Base-by-base conservation (phyloP, 2,329 filamentous ascomycete species). In the Hymenoscyphus fraxineus region DNA sequence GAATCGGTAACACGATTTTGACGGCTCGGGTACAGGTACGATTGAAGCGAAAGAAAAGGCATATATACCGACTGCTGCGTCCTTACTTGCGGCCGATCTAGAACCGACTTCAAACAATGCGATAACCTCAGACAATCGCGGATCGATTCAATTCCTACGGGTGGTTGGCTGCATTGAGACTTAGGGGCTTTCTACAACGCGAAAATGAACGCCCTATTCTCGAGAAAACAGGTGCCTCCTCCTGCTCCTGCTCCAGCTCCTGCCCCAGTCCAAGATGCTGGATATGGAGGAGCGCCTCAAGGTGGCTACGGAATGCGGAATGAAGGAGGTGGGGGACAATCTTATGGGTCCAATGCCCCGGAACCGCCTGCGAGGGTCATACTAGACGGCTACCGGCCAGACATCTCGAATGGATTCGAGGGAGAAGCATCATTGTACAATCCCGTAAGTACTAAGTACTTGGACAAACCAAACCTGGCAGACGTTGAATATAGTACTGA, bases 371-470 rank as follows among this genome's bases (percentile, higher is more conserved):
- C 78, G 60, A 84, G 82, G 70, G 78, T 79, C 22, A 78, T 88
- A 64, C 79, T 85, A 60, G 82, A 88, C 62, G 85, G 84, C 55
- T 90, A 89, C 74, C 80, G 81, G 59, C 79, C 78, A 59, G 84
- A 86, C 65, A 80, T 83, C 62, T 72, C 83, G 61, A 81, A 81
- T 67, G 81, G 81, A 9, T 85, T 85, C 68, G 81, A 83, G 70
- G 80, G 78, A 66, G 82, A 85, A 58, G 81, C 78, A 66, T 79
- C 83, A 54, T 81, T 80, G 64, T 85, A 81, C 70, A 85, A 87
- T 75, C 81, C 83, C 64, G 87, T 89, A 80, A 35, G 35, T 35
- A 7, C 35, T 10, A 27, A 73, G 73, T 68, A 35, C n/a, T 7
- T 41, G 44, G 27, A 3, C 27, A 27, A 27, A 27, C 6, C 31